These are phyloP conservation scores for Pholiota conissans DNA, from an alignment of 768 basidiomycete species.

Conservation along the genomic window DNA sequence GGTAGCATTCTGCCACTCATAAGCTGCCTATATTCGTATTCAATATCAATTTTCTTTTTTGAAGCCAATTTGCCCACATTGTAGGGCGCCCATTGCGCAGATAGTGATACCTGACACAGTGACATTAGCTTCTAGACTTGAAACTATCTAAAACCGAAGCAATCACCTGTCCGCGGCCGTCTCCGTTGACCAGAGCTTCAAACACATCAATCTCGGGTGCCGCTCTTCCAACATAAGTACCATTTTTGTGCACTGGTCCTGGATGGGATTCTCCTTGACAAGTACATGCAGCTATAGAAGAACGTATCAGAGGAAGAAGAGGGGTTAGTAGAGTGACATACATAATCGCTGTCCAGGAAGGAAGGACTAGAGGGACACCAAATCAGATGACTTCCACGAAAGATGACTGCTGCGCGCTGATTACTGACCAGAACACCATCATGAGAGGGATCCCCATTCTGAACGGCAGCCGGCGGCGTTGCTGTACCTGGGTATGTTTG, in stretches of 20 bases:
- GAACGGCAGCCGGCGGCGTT: conserved; percentile 46
- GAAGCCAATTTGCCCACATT: conserved; percentile 37
- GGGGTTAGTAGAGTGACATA: conserved; percentile 10
- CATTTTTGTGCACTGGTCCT: conserved; percentile 41
- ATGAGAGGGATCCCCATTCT: conserved; percentile 40
- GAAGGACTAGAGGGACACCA: conserved; percentile 44
- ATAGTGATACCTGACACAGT: conserved; percentile 45
- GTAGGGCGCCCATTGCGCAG: conserved; percentile 59
- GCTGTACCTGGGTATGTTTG: conserved; percentile 64
- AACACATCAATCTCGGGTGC: conserved; percentile 74
- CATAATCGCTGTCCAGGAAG: conserved; percentile 62
- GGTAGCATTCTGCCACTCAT: conserved; percentile 54
- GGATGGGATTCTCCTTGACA: conserved; percentile 42
- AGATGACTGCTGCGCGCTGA: neutral
- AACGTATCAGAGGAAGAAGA: neutral
- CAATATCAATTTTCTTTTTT: neutral
- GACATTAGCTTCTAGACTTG: neutral
- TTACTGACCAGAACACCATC: conserved; percentile 33
- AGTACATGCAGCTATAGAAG: conserved; percentile 32
- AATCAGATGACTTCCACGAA: neutral
- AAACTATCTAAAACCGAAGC: neutral
- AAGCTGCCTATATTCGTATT: conserved; percentile 43
- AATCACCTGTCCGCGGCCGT: conserved; percentile 23
- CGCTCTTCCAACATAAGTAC: conserved; percentile 55
- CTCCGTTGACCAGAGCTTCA: conserved; percentile 44